phyloP scores from a whole-genome alignment of 768 basidiomycete species.

The Pulveroboletus sp. region DNA sequence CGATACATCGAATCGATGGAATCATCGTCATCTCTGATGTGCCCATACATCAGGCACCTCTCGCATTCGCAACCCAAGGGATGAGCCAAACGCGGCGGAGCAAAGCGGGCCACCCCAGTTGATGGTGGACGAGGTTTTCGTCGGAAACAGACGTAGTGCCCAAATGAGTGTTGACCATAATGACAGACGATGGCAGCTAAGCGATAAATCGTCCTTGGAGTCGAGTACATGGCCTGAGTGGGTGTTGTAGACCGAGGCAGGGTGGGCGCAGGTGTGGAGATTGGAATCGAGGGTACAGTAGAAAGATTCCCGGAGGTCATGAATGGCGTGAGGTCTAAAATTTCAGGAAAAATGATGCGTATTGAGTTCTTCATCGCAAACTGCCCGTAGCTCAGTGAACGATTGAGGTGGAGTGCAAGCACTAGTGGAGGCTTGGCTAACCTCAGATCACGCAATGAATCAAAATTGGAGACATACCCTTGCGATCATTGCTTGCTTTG shows the following conservation, averaged over 20 bases:
- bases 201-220: constrained; percentile 76
- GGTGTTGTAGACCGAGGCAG: constrained; percentile 52
- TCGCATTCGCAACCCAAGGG: constrained; percentile 47
- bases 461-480: constrained; percentile 46
- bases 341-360: constrained; percentile 77
- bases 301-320: constrained; percentile 80
- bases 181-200: constrained; percentile 87
- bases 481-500: constrained; percentile 91
- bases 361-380: constrained; percentile 82
- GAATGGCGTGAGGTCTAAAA: constrained; percentile 87
- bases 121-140: constrained; percentile 64
- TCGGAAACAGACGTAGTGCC: constrained; percentile 92
- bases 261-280: constrained; percentile 59
- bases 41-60: constrained; percentile 45
- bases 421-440: constrained; percentile 72
- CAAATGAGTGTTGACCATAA: constrained; percentile 89
- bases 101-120: constrained; percentile 37
- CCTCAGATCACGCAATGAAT: constrained; percentile 15
- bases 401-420: constrained; percentile 86
- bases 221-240: constrained; percentile 50
- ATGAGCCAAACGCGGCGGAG: constrained; percentile 38
- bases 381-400: constrained; percentile 80
- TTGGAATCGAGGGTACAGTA: constrained; percentile 63
- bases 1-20: constrained; percentile 27
- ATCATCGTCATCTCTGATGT: constrained; percentile 57